Evolutionary conservation across 495 filamentous ascomycete genomes (phyloP), one percentile per base, ranked within the genome.

Genomic region (Daldinia vernicosa): DNA sequence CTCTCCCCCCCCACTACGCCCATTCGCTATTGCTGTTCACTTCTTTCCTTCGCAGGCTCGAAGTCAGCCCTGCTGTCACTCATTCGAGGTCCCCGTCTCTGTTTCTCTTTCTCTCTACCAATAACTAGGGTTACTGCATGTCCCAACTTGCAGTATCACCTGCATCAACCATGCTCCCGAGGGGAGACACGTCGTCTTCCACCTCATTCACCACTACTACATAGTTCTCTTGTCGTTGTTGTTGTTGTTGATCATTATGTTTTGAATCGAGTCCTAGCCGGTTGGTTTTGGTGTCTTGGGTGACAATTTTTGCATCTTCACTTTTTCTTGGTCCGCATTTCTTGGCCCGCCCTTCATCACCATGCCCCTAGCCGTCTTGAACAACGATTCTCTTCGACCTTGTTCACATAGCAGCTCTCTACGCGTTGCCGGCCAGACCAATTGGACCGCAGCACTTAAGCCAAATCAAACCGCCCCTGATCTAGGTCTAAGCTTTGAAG

Each of bases 271-370:
- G 63, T 69, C 65, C 33, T 68, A 37, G 59, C n/a, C 52, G 5
- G 43, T 64, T 72, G 65, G 65, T 70, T 70, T 78, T 72, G 64
- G 72, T 71, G 70, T 77, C 74, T 78, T 78, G 67, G 75, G 68
- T 70, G 67, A 76, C 77, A 78, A 47, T 22, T 78, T 72, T 75
- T 75, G 69, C 76, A 67, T 72, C 73, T 77, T 77, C 74, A 76
- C 53, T 52, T 69, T 56, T 56, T 35, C 30, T 56, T 32, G 53
- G 53, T 56, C 53, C 53, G 27, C 53, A 33, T 74, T 77, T 78
- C 77, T 81, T 76, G 77, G 74, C 75, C 75, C 66, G 67, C 64
- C 70, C 77, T 75, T 78, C 75, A 67, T 75, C 69, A 75, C 60
- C 68, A 82, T 80, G 79, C 67, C 77, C 63, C 63, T 69, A 50